Evolutionary conservation across 352 stramenopile genomes (phyloP).

Genomic region (Globisporangium nagaii): DNA sequence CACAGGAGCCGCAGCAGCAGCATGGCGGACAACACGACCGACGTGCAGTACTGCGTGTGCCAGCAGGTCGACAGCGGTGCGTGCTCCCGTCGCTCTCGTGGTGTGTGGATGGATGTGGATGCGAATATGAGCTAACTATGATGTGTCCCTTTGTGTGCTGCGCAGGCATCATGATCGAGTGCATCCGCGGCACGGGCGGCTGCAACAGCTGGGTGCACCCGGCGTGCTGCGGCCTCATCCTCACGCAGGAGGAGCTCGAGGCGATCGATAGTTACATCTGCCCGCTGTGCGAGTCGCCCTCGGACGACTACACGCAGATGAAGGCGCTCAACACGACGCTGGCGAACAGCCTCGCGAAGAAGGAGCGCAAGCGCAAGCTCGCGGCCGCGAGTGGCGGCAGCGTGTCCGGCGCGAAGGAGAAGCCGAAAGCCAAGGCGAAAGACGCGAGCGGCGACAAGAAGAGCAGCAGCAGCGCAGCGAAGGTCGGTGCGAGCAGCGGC

Average conservation of each 20-base stretch:
- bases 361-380: conserved; percentile 38
- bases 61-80: conserved; percentile 71
- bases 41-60: conserved; percentile 80
- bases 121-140: background rate
- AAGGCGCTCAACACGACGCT: conserved; percentile 71
- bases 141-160: background rate
- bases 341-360: conserved; percentile 61
- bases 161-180: conserved; percentile 91
- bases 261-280: conserved; percentile 83
- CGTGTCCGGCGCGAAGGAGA: background rate
- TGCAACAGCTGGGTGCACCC: conserved; percentile 91
- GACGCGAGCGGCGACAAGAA: conserved; percentile 9
- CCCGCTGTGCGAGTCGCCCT: conserved; percentile 65
- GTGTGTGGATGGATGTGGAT: background rate
- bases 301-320: conserved; percentile 58
- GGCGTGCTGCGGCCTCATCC: conserved; percentile 76
- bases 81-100: conserved; percentile 3
- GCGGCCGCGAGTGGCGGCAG: background rate
- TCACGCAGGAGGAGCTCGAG: conserved; percentile 84
- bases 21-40: conserved; percentile 31
- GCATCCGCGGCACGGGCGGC: conserved; percentile 82
- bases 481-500: too few relatives aligned
- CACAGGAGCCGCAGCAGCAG: background rate
- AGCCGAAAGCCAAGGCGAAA: conserved; percentile 6
- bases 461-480: conserved; percentile 3